Conservation (phyloP, 371 early-diverging fungal genomes). For the Haplosporangium sp. region DNA sequence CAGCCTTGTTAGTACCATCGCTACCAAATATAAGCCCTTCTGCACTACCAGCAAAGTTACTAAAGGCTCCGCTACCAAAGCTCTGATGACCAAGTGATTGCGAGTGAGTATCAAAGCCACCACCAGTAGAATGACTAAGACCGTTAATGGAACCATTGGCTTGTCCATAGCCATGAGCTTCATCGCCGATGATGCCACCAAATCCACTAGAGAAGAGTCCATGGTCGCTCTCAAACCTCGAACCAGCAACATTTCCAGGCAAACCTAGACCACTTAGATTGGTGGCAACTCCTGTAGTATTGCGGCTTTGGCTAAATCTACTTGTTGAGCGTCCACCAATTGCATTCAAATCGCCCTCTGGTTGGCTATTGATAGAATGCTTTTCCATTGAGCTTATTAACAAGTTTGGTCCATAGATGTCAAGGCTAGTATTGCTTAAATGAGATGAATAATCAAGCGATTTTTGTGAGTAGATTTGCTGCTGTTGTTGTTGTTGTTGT, state of each 20-base stretch:
- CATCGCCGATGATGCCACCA: conserved; percentile 50
- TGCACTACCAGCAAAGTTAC: conserved; percentile 17
- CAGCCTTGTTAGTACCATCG: background rate
- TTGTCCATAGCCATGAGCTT: conserved; percentile 33
- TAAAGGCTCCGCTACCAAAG: conserved; percentile 8
- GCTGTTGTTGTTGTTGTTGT: conserved; percentile 34
- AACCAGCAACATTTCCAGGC: conserved; percentile 9
- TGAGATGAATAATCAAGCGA: conserved; percentile 12
- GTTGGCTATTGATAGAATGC: conserved; percentile 12
- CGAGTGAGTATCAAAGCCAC: conserved; percentile 3
- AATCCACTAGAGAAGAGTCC: conserved; percentile 49
- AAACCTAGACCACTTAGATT: conserved; percentile 9
- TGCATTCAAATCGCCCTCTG: conserved; percentile 19
- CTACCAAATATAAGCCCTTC: conserved; percentile 5
- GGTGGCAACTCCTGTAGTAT: conserved; percentile 6
- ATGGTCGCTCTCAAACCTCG: conserved; percentile 41
- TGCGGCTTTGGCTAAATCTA: conserved; percentile 18
- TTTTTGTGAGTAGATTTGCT: conserved; percentile 22
- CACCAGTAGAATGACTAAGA: conserved; percentile 4
- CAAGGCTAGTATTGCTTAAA: conserved; percentile 14
- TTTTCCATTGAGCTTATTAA: conserved; percentile 31
- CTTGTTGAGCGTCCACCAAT: conserved; percentile 20
- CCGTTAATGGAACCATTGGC: background rate
- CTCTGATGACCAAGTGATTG: background rate
- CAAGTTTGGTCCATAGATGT: conserved; percentile 16